Conservation (phyloP, 2,329 filamentous ascomycete genomes). For the Aschersonia sp. region DNA sequence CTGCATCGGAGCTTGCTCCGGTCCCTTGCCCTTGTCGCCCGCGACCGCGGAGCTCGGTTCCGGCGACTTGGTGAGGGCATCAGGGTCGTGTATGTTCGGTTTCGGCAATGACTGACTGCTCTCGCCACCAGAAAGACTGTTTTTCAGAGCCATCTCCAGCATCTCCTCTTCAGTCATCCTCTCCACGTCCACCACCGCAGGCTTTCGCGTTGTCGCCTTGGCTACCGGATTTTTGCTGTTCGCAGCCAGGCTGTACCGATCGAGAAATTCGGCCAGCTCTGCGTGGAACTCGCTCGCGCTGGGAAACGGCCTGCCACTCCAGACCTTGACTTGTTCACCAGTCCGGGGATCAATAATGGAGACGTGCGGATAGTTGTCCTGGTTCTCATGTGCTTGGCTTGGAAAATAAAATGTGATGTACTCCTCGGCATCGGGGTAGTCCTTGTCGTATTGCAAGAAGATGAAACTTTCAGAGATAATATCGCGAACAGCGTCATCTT, state of each 20-base stretch:
- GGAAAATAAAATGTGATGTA: slow-evolving; percentile 87
- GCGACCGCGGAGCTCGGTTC: slow-evolving; percentile 10
- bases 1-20: slow-evolving; percentile 22
- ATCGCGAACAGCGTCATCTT: slow-evolving; percentile 64
- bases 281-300: slow-evolving; percentile 69
- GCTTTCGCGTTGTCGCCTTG: slow-evolving; percentile 43
- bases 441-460: slow-evolving; percentile 87
- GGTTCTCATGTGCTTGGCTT: slow-evolving; percentile 54
- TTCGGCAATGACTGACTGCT: slow-evolving; percentile 21
- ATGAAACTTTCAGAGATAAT: slow-evolving; percentile 84
- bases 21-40: slow-evolving; percentile 31
- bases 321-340: slow-evolving; percentile 92
- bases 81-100: slow-evolving; percentile 61
- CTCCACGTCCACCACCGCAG: slow-evolving; percentile 59
- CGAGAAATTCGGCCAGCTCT: slow-evolving; percentile 90
- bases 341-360: slow-evolving; percentile 91
- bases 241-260: slow-evolving; percentile 79
- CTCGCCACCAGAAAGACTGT: slow-evolving; percentile 50
- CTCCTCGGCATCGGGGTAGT: slow-evolving; percentile 60
- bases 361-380: slow-evolving; percentile 90
- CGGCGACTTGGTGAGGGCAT: slow-evolving; percentile 63
- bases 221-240: slow-evolving; percentile 90
- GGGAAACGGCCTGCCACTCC: slow-evolving; percentile 74
- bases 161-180: slow-evolving; percentile 96
- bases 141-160: slow-evolving; percentile 84